A percentile compares a stretch with the other conserved stretches of the same genome.
Conservation (phyloP, 1,284 basidiomycete species). For the Trametes polyzona region DNA sequence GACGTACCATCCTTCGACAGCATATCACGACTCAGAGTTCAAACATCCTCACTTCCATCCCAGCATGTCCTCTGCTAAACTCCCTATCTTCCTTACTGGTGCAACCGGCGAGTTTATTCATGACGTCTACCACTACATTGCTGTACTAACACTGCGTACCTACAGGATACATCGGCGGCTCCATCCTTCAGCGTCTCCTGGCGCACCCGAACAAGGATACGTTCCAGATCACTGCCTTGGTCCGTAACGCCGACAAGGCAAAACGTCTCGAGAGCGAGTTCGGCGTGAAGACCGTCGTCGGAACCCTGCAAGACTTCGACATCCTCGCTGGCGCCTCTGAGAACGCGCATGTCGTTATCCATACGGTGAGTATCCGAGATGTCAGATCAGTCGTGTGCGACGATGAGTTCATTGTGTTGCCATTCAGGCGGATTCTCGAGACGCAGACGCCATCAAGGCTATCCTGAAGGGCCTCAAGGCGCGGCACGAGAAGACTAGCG, state of each 20-base stretch:
- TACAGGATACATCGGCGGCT: slow-evolving; percentile 28
- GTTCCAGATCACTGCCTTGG: slow-evolving; percentile 24
- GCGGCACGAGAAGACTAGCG: slow-evolving; percentile 44
- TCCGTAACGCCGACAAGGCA: slow-evolving; percentile 25
- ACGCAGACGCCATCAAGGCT: slow-evolving; percentile 42
- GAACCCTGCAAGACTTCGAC: slow-evolving; percentile 23
- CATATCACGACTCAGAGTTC: background rate
- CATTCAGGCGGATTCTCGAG: slow-evolving; percentile 29
- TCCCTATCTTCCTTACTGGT: slow-evolving; percentile 21
- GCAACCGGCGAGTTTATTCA: slow-evolving; percentile 14
- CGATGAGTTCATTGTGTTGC: too few species aligned
- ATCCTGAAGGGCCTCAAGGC: slow-evolving; percentile 48
- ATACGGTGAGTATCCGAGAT: slow-evolving; percentile 12
- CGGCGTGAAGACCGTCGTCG: slow-evolving; percentile 28
- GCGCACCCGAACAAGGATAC: slow-evolving; percentile 1
- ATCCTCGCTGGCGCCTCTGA: slow-evolving; percentile 18
- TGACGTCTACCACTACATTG: background rate
- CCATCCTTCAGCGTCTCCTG: slow-evolving; percentile 22
- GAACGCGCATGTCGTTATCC: slow-evolving; percentile 26
- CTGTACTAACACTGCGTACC: background rate
- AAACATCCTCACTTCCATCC: background rate
- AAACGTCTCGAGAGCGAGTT: slow-evolving; percentile 23
- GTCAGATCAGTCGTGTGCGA: too few species aligned
- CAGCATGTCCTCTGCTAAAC: background rate
- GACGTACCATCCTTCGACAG: too few species aligned